These are phyloP conservation scores for Ophiobolus disseminans DNA, from an alignment of 2,329 filamentous ascomycete genomes.

Conservation along the genomic window DNA sequence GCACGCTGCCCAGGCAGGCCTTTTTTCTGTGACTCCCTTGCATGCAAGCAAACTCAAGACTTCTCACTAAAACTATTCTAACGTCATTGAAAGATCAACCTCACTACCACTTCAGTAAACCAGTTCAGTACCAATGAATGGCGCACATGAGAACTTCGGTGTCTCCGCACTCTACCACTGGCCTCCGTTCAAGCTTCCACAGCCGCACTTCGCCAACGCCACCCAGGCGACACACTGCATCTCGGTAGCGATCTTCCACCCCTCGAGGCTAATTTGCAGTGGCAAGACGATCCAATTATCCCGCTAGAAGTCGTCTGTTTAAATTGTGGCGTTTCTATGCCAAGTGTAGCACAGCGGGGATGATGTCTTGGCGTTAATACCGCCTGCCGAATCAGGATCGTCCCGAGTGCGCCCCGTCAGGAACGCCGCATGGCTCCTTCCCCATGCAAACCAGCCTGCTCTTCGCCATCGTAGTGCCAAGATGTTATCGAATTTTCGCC, in stretches of 20 bases:
- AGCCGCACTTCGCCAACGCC: not conserved
- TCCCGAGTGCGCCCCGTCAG: constrained; percentile 36
- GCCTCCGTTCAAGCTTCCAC: not conserved
- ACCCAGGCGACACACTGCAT: not conserved
- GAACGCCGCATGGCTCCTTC: constrained; percentile 26
- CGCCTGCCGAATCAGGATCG: constrained; percentile 35
- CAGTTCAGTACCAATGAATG: too few relatives aligned
- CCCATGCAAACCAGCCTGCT: constrained; percentile 19
- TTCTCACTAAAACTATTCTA: too few relatives aligned
- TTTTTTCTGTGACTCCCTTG: too few relatives aligned
- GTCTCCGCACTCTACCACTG: not conserved
- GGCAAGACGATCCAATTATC: constrained; percentile 4
- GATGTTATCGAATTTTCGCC: constrained; percentile 9
- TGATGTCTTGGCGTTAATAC: constrained; percentile 20
- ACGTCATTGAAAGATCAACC: too few relatives aligned
- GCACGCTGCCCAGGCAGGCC: too few relatives aligned
- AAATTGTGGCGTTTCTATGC: constrained; percentile 24
- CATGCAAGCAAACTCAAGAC: too few relatives aligned
- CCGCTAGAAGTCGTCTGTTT: constrained; percentile 5
- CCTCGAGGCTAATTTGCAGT: not conserved
- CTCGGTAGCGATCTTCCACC: constrained; percentile 1
- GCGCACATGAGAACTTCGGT: too few relatives aligned
- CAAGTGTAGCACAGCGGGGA: constrained; percentile 28
- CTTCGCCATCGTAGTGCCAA: constrained; percentile 2
- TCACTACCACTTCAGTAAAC: too few relatives aligned